A percentile compares a stretch with the other conserved stretches of the same genome.
Conservation (phyloP, 2,329 filamentous ascomycete species). For the Trichoderma koningiopsis region DNA sequence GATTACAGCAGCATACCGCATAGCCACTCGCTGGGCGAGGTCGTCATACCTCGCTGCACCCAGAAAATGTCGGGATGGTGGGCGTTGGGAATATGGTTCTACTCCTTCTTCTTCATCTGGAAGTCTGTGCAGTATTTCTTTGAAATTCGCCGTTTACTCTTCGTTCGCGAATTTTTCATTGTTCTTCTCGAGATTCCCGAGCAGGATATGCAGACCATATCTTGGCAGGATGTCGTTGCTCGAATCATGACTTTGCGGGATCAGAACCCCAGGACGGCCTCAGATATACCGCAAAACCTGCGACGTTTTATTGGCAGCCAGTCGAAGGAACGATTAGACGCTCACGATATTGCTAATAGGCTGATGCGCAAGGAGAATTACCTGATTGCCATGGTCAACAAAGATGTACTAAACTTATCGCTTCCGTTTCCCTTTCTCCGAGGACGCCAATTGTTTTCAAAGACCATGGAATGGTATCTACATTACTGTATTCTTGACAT, state of each 20-base stretch:
- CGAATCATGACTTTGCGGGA: slow-evolving; percentile 83
- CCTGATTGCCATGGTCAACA: slow-evolving; percentile 95
- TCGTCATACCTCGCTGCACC: slow-evolving; percentile 73
- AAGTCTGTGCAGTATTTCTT: slow-evolving; percentile 74
- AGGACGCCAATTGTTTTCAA: slow-evolving; percentile 80
- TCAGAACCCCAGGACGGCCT: slow-evolving; percentile 78
- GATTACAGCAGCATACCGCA: slow-evolving; percentile 75
- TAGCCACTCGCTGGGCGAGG: slow-evolving; percentile 57
- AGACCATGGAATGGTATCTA: slow-evolving; percentile 88
- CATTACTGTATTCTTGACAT: slow-evolving; percentile 90
- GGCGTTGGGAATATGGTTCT: slow-evolving; percentile 80
- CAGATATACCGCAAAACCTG: slow-evolving; percentile 54
- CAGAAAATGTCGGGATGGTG: slow-evolving; percentile 72
- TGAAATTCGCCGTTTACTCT: slow-evolving; percentile 70
- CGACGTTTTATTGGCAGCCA: slow-evolving; percentile 72
- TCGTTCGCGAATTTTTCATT: slow-evolving; percentile 84
- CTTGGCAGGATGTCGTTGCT: slow-evolving; percentile 88
- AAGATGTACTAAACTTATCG: slow-evolving; percentile 86
- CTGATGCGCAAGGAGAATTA: slow-evolving; percentile 98
- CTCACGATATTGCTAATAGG: slow-evolving; percentile 94
- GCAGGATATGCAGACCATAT: slow-evolving; percentile 88
- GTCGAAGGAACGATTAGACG: slow-evolving; percentile 91
- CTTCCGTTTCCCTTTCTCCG: slow-evolving; percentile 82
- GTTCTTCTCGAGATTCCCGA: slow-evolving; percentile 79
- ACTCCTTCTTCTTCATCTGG: slow-evolving; percentile 82